phyloP scores from a whole-genome alignment of 192 early-diverging fungal species.

The Backusella liffmaniae region DNA sequence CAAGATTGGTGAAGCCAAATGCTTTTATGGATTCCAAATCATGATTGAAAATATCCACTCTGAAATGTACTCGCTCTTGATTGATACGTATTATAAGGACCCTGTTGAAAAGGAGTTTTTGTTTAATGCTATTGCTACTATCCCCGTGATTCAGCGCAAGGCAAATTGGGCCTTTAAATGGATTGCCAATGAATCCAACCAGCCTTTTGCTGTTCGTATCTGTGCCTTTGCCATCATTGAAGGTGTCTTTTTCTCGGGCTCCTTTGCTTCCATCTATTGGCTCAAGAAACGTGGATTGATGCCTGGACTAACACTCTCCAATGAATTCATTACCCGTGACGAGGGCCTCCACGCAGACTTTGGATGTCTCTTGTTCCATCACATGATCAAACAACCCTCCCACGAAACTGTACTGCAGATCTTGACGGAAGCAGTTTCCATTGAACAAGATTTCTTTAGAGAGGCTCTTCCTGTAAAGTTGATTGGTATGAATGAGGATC shows the following conservation, averaged over 20 bases:
- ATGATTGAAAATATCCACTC: conserved; percentile 97
- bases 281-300: conserved; percentile 98
- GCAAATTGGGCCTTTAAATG: conserved; percentile 94
- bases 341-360: conserved; percentile 97
- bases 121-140: conserved; percentile 89
- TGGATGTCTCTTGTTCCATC: conserved; percentile 88
- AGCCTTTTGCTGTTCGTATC: conserved; percentile 85
- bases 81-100: conserved; percentile 92
- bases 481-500: conserved; percentile 92
- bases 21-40: conserved; percentile 95
- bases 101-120: conserved; percentile 73
- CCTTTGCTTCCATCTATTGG: conserved; percentile 98
- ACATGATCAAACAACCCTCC: conserved; percentile 71
- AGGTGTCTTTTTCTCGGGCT: conserved; percentile 96
- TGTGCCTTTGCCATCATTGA: conserved; percentile 96
- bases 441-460: conserved; percentile 93
- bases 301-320: conserved; percentile 95
- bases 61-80: conserved; percentile 95
- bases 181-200: conserved; percentile 65
- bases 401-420: conserved; percentile 61
- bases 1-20: conserved; percentile 89
- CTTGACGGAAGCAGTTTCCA: conserved; percentile 80
- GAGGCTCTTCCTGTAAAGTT: conserved; percentile 85
- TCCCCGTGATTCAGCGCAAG: conserved; percentile 92
- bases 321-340: conserved; percentile 97